A percentile compares a stretch with the other conserved stretches of the same genome.
phyloP scores from a whole-genome alignment of 139 green algal genomes.

The Volvox reticuliferus region DNA sequence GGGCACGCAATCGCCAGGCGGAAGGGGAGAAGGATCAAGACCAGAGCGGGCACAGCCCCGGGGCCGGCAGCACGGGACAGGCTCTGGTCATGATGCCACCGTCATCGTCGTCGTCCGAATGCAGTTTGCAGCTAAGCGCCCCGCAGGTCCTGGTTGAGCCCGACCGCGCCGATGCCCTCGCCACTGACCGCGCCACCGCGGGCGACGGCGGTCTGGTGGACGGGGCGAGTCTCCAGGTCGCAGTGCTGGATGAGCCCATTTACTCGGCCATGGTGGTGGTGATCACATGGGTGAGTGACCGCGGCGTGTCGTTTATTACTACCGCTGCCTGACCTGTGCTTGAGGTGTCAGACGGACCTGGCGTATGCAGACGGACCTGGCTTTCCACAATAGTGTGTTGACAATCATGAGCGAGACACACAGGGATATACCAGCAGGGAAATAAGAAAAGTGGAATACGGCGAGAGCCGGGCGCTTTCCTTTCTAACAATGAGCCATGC shows the following conservation, averaged over 20 bases:
- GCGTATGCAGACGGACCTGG: too few relatives aligned
- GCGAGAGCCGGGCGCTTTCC: too few relatives aligned
- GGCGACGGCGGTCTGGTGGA: background rate
- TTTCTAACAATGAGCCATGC: too few relatives aligned
- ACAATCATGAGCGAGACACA: too few relatives aligned
- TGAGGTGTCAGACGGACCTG: too few relatives aligned
- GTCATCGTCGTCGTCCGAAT: background rate
- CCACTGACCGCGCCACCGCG: background rate
- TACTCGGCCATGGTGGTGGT: conserved; percentile 41
- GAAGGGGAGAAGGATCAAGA: background rate
- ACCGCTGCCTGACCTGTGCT: too few relatives aligned
- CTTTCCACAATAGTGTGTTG: too few relatives aligned
- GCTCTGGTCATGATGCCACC: background rate
- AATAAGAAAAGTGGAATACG: too few relatives aligned
- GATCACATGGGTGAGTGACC: background rate
- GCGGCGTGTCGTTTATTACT: too few relatives aligned
- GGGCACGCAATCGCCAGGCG: background rate
- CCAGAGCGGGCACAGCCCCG: background rate
- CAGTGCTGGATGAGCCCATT: conserved; percentile 13
- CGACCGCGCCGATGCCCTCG: background rate
- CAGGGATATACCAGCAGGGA: too few relatives aligned
- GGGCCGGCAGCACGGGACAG: background rate
- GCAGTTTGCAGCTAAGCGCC: background rate
- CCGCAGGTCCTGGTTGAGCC: background rate
- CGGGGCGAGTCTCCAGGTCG: background rate